Percentiles rank a stretch among this genome's conserved stretches.
Evolutionary conservation across 306 rosid species (phyloP).

Genomic region (cucumber (Cucumis sativus)): Cucumber_9930_V3 NC_026657.2:35407001-35407500

Average conservation of each 20-base stretch:
- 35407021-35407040: background rate
- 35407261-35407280: constrained; percentile 35
- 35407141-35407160: background rate
- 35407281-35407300: constrained; percentile 28
- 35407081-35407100: background rate
- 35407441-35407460: background rate
- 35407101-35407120: background rate
- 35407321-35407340: constrained; percentile 34
- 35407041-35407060: background rate
- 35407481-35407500: background rate
- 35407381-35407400: constrained; percentile 84
- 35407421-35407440: constrained; percentile 17
- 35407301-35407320: constrained; percentile 28
- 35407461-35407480: background rate
- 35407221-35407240: background rate
- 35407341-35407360: constrained; percentile 41
- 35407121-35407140: background rate
- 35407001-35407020: background rate
- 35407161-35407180: background rate
- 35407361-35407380: constrained; percentile 79
- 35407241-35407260: background rate
- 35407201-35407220: background rate
- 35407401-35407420: constrained; percentile 36
- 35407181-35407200: background rate
- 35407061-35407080: background rate